Base-by-base conservation (phyloP, 257 asterid genomes). In the Gentiana dahurica region DNA sequence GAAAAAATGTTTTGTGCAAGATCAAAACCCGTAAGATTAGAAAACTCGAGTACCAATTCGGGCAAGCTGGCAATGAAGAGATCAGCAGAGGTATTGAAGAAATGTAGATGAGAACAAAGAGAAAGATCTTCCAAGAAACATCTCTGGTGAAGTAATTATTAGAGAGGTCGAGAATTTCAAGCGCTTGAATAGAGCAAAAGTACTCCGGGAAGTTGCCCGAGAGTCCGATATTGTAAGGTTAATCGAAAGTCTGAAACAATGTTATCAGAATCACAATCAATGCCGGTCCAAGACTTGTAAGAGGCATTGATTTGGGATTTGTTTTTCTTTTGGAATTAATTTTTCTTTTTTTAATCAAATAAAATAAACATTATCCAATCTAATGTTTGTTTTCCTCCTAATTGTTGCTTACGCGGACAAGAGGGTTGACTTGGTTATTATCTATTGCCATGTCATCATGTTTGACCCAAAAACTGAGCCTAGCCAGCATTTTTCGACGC, bases 161-260 rank as follows among this genome's bases (percentile, higher is more conserved):
- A 37, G 77, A 73, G 41, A 89, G 64, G 62, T 83, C 79, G 37
- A 86, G 81, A 1, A 4, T 59, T 46, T 68, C 70, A 12, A 89
- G 86, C 2, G 92, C 66, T 2, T 73, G 67, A 68, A 89, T 71
- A 78, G 84, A 71, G 51, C 97, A 89, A 33, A 89, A 81, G 38
- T 77, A 83, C n/a, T 72, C 83, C 34, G 97, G 97, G 35, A 83
- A 83, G 35, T 81, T 81, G 4, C 97, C 95, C 1, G 71, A 53
- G 50, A 83, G 33, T 43, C 64, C 61, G 10, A 65, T 44, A 35
- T 78, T 70, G 35, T 71, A 11, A 89, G 66, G 10, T 79, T 65
- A 5, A 89, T 60, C 12, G 95, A 24, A 24, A 24, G 24, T 24
- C 24, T 69, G 9, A 75, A 34, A 89, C 95, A 35, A 56, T 65